Base-by-base conservation (phyloP, 257 asterid genomes). In the Fraxinus pennsylvanica region DNA sequence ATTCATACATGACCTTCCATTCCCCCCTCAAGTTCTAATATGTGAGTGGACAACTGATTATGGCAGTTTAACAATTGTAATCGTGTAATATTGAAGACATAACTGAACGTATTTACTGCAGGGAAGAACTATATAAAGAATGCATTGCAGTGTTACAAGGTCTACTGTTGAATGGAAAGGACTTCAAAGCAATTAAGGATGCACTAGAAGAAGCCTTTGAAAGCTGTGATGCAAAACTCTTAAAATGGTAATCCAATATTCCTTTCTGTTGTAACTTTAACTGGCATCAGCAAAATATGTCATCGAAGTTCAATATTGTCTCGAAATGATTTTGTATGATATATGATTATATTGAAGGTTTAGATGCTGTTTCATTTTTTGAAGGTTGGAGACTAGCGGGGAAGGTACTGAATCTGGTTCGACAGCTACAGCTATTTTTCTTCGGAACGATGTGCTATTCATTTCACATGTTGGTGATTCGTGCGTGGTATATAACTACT, bases 381-480 rank as follows among this genome's bases (percentile, higher is more conserved):
- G 74, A 90, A 93, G 98, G 96, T 97, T 96, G 82, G 99, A 93
- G 92, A 82, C 79, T 15, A 84, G 81, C 77, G 89, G 1, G 70
- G 89, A 86, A 79, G 96, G 87, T 78, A 92, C 81, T 30, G 97
- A 90, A 83, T 96, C 99, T 66, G 98, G 99, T 67, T 78, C 99
- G 30, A 96, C 99, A 13, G 99, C 96, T 71, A 96, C 99, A 14
- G 96, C 87, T 81, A 74, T 92, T 72, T 84, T 96, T 54, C 71
- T 92, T 41, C 86, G 91, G 3, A 89, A 87, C 19, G 52, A 43
- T 12, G 52, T 43, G 52, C 17, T 95, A 80, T 83, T 86, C 77
- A 82, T 93, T 50, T 79, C 98, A 19, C 99, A 96, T 81, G 89
- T 96, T 85, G 98, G 99, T 63, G 99, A 93, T 84, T 96, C 98